phyloP scores from a whole-genome alignment of 2,329 filamentous ascomycete species.

The Lomentospora prolificans region DNA sequence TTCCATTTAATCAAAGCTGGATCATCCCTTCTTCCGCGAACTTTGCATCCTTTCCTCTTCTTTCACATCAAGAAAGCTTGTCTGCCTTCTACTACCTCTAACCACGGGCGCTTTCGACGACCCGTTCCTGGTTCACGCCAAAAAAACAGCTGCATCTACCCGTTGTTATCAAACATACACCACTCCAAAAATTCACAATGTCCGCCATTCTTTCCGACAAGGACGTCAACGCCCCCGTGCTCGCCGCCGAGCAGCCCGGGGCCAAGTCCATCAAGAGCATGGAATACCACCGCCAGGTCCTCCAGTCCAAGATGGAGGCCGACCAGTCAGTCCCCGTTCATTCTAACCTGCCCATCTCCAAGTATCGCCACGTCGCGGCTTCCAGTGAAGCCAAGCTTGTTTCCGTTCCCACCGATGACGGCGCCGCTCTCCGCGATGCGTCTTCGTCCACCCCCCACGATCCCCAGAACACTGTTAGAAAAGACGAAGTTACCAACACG shows the following conservation, averaged over 20 bases:
- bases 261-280: constrained; percentile 52
- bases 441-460: no score
- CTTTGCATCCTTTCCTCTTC: neutral
- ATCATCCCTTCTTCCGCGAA: neutral
- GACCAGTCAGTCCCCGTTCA: constrained; percentile 43
- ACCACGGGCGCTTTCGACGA: no score
- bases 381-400: constrained; percentile 1
- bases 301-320: constrained; percentile 58
- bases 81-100: neutral
- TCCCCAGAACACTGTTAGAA: neutral
- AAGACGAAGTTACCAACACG: neutral
- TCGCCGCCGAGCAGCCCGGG: constrained; percentile 18
- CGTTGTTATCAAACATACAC: no score
- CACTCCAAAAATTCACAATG: no score
- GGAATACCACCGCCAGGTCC: constrained; percentile 68
- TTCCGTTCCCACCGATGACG: neutral
- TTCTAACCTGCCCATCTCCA: neutral
- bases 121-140: no score
- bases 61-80: no score
- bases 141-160: no score
- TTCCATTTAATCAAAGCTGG: no score
- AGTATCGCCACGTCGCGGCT: neutral
- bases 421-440: neutral
- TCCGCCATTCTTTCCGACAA: constrained; percentile 52
- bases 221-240: constrained; percentile 51